These are phyloP conservation scores for Chlamydomonas incerta DNA, from an alignment of 139 green algal species.

Conservation along the genomic window DNA sequence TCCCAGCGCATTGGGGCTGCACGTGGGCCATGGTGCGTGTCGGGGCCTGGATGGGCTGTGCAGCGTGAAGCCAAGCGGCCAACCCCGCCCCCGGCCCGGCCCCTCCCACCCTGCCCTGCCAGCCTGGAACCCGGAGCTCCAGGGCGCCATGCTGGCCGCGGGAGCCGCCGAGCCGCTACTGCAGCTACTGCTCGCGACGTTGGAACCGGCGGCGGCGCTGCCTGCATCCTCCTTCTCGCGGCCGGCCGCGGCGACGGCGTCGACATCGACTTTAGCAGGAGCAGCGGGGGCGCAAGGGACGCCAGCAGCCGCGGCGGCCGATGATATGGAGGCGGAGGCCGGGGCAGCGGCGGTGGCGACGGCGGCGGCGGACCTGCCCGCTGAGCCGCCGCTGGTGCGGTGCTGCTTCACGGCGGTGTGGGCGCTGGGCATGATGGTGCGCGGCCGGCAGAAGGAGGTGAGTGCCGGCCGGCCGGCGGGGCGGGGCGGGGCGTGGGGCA, in stretches of 20 bases:
- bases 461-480: neutral
- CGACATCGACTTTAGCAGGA: neutral
- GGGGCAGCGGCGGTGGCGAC: neutral
- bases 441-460: neutral
- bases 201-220: neutral
- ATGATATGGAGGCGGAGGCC: neutral
- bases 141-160: neutral
- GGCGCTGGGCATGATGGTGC: constrained; percentile 31
- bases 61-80: no score
- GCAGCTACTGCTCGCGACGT: constrained; percentile 13
- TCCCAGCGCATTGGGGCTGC: no score
- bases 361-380: neutral
- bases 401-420: constrained; percentile 37
- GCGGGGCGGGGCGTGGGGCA: no score
- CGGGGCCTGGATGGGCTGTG: no score
- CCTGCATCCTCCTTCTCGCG: neutral
- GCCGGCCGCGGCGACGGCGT: no score
- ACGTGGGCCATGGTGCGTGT: no score
- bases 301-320: neutral
- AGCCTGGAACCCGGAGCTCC: constrained; percentile 1
- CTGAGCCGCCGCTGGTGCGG: neutral
- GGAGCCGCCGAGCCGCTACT: neutral
- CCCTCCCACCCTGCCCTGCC: neutral
- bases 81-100: no score
- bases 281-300: neutral